Evolutionary conservation across 805 yeast species (phyloP).

Genomic region (Hagleromyces aurorensis): DNA sequence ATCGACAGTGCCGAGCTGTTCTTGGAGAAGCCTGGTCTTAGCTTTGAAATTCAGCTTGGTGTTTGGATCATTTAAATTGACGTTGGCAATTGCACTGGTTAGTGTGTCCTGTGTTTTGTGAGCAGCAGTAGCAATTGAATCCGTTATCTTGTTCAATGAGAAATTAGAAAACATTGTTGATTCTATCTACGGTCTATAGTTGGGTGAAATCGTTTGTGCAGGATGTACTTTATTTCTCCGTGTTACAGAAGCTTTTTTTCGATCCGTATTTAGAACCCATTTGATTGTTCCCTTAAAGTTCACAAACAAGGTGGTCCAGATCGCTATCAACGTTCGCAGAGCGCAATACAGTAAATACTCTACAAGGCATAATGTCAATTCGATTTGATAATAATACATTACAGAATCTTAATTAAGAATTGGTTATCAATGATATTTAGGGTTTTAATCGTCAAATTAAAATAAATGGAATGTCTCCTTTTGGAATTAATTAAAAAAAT

Average conservation of each 20-base stretch:
- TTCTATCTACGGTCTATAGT: no score
- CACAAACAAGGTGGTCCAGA: no score
- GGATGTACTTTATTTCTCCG: no score
- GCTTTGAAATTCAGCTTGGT: conserved; percentile 24
- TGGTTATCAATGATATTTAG: neutral
- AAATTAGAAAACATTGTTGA: conserved; percentile 23
- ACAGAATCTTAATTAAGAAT: no score
- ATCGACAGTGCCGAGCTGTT: conserved; percentile 56
- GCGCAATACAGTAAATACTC: no score
- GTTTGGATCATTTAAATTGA: conserved; percentile 25
- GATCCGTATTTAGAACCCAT: no score
- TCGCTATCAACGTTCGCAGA: no score
- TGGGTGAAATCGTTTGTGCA: no score
- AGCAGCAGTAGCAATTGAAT: conserved; percentile 26
- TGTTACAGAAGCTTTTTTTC: no score
- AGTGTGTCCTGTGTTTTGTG: conserved; percentile 27
- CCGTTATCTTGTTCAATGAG: conserved; percentile 26
- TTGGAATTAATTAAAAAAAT: neutral
- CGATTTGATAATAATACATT: no score
- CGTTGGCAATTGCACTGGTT: conserved; percentile 21
- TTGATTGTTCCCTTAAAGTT: no score
- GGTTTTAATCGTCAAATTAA: neutral
- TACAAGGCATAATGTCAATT: no score
- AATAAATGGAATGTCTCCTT: conserved; percentile 1
- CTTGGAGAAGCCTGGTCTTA: conserved; percentile 37